phyloP scores from a whole-genome alignment of 2,329 filamentous ascomycete genomes.

The Escovopsis sp. region DNA sequence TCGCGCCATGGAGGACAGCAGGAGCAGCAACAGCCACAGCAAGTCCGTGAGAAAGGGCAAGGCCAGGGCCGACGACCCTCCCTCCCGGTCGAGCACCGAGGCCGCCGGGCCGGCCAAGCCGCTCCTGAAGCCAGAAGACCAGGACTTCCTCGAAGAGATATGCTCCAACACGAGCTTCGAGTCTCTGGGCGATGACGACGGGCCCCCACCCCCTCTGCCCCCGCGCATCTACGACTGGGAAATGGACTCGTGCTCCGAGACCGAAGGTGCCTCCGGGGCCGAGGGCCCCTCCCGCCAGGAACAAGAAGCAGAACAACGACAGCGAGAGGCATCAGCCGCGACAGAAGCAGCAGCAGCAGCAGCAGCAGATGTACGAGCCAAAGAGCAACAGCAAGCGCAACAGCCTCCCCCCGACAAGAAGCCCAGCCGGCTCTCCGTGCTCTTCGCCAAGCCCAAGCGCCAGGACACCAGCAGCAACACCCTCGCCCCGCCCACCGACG shows the following conservation, averaged over 20 bases:
- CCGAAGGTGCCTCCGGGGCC: constrained; percentile 13
- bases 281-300: constrained; percentile 7
- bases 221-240: constrained; percentile 35
- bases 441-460: constrained; percentile 25
- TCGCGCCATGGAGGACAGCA: too few relatives aligned
- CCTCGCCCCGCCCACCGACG: constrained; percentile 24
- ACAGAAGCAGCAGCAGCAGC: not conserved
- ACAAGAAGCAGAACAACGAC: constrained; percentile 6
- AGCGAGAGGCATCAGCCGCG: not conserved
- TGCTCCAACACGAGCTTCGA: constrained; percentile 18
- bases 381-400: constrained; percentile 17
- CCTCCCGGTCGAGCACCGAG: constrained; percentile 10
- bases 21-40: not conserved
- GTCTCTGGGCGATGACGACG: constrained; percentile 14
- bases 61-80: constrained; percentile 4
- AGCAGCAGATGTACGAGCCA: constrained; percentile 7
- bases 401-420: constrained; percentile 18
- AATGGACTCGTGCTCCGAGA: constrained; percentile 29
- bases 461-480: constrained; percentile 21
- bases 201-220: constrained; percentile 38
- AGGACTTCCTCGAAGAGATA: constrained; percentile 41
- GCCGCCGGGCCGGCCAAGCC: constrained; percentile 17
- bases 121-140: constrained; percentile 40
- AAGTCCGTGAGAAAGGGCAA: not conserved
- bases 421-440: constrained; percentile 18